Conservation (phyloP, 306 rosid genomes). For the Acmispon strigosus region DNA sequence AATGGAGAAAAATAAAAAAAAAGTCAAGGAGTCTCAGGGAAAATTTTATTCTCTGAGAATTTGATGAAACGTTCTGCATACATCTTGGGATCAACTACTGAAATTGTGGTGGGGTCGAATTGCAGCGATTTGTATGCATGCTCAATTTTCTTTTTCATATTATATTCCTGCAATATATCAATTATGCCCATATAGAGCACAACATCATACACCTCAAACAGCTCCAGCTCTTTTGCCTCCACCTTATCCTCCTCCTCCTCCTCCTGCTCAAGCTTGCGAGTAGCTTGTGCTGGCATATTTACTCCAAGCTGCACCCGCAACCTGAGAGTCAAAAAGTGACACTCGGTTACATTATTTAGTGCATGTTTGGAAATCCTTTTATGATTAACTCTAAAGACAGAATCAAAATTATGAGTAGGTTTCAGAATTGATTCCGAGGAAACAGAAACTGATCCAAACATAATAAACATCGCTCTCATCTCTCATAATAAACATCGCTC, state of each 20-base stretch:
- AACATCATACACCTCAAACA: constrained; percentile 67
- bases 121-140: constrained; percentile 51
- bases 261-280: constrained; percentile 24
- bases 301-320: constrained; percentile 85
- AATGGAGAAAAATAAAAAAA: neutral
- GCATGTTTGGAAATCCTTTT: neutral
- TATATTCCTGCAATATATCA: constrained; percentile 77
- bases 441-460: too few species aligned
- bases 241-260: constrained; percentile 23
- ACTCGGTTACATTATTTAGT: neutral
- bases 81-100: constrained; percentile 60
- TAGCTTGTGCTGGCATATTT: constrained; percentile 88
- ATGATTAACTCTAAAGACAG: neutral
- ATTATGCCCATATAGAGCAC: constrained; percentile 90
- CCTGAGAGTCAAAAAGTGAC: constrained; percentile 25
- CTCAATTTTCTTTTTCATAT: constrained; percentile 60
- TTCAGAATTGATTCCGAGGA: too few species aligned
- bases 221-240: constrained; percentile 51
- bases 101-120: constrained; percentile 47
- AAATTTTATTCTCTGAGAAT: constrained; percentile 50
- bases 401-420: too few species aligned
- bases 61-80: constrained; percentile 64
- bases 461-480: too few species aligned
- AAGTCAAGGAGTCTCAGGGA: constrained; percentile 37
- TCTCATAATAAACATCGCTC: too few species aligned